Base-by-base conservation (phyloP, 225 moss, liverwort and hornwort species). In the Sphagnum contortum region DNA sequence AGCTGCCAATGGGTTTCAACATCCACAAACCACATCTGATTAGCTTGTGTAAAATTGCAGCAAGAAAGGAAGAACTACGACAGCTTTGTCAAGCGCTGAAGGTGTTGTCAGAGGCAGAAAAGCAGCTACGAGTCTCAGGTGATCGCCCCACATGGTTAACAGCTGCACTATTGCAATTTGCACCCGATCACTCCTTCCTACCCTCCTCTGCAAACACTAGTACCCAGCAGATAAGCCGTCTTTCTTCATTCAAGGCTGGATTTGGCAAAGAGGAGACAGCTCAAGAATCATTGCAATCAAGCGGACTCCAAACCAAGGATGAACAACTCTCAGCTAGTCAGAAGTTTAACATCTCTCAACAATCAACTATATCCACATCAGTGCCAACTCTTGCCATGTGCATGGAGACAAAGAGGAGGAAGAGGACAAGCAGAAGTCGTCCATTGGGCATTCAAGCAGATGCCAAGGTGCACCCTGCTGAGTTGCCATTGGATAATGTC, bases 111-210 rank as follows among this genome's bases (percentile, higher is more conserved):
- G 93, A 94, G 68, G 79, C 87, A 5, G 93, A 94, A 79, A 94
- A 94, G 73, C 93, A 94, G 77, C 62, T 94, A 62, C 79, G 93
- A 63, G 78, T 75, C 11, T 80, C 93, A 7, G 83, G 74, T 61
- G 90, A 90, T 64, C 79, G 86, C 50, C 74, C 90, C 2, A 90
- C 90, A 5, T 94, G 93, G 93, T 67, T 94, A 61, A 90, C 93
- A 45, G 90, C 88, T 13, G 93, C 90, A 48, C 86, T 94, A 50
- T 74, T 94, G 64, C 93, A 94, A 67, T 88, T 94, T 66, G 93
- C 93, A 61, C 93, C 93, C 4, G 93, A 94, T 69, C 81, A 81
- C 57, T 94, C 93, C n/a, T 94, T 90, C 70, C 84, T 84, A 47
- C 88, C 93, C 1, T 87, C 93, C 1, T 29, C 88, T 67, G 73